phyloP scores from a whole-genome alignment of 805 yeast species.

The Wickerhamiella occidentalis region DNA sequence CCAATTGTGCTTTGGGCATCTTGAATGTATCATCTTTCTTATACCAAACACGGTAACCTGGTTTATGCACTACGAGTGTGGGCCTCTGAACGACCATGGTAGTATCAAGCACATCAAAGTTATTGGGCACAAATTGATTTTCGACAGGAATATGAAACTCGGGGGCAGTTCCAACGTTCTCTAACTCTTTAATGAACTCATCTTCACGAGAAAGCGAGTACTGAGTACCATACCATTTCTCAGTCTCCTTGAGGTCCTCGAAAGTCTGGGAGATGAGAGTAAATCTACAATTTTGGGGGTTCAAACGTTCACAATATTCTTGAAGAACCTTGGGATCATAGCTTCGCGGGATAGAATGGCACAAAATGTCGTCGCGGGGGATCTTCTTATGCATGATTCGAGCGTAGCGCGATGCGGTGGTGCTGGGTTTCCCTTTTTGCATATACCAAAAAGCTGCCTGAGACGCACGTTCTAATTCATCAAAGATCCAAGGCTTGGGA shows the following conservation, averaged over 20 bases:
- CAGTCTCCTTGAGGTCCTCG: conserved; percentile 39
- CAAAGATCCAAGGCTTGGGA: conserved; percentile 68
- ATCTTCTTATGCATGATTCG: conserved; percentile 46
- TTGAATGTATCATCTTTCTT: conserved; percentile 81
- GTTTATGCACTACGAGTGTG: conserved; percentile 39
- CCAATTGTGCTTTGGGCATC: conserved; percentile 74
- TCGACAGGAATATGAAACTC: conserved; percentile 50
- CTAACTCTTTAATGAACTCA: conserved; percentile 24
- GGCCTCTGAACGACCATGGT: conserved; percentile 42
- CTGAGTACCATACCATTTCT: conserved; percentile 87
- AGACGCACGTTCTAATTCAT: conserved; percentile 62
- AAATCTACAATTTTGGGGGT: conserved; percentile 48
- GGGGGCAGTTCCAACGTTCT: conserved; percentile 19
- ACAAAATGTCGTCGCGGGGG: conserved; percentile 55
- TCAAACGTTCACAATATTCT: conserved; percentile 39
- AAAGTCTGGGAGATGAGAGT: conserved; percentile 43
- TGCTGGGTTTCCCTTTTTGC: conserved; percentile 62
- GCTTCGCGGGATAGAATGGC: conserved; percentile 42
- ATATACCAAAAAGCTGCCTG: conserved; percentile 62
- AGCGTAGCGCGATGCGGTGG: conserved; percentile 61
- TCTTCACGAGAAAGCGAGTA: conserved; percentile 42
- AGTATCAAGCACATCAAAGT: conserved; percentile 45
- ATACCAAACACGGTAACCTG: conserved; percentile 44
- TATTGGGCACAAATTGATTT: conserved; percentile 74
- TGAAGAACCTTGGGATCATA: conserved; percentile 46